Conservation (phyloP, 371 early-diverging fungal genomes). For the Synchytrium microbalum region DNA sequence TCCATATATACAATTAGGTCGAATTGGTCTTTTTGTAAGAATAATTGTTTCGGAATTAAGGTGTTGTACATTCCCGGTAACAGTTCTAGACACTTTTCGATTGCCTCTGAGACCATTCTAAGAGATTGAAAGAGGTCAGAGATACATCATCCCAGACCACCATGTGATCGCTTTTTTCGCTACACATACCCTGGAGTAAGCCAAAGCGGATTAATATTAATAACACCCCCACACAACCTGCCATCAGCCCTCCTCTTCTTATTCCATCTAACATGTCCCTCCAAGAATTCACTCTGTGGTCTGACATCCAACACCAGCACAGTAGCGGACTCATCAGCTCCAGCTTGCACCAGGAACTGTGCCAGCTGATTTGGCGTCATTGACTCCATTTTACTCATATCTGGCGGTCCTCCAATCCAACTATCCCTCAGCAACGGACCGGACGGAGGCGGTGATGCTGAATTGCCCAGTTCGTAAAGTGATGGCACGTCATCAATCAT, state of each 20-base stretch:
- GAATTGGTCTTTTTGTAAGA: slow-evolving; percentile 55
- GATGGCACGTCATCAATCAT: background rate
- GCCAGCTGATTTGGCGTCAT: slow-evolving; percentile 14
- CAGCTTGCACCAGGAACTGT: slow-evolving; percentile 4
- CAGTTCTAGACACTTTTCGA: slow-evolving; percentile 21
- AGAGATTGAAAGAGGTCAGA: no score
- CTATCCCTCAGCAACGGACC: slow-evolving; percentile 3
- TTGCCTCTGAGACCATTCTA: slow-evolving; percentile 17
- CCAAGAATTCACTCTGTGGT: slow-evolving; percentile 51
- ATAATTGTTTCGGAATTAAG: slow-evolving; percentile 29
- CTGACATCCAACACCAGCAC: slow-evolving; percentile 82
- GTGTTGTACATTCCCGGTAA: slow-evolving; percentile 15
- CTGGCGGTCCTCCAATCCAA: slow-evolving; percentile 3
- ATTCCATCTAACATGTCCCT: slow-evolving; percentile 63
- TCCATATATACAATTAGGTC: slow-evolving; percentile 73
- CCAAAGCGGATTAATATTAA: slow-evolving; percentile 71
- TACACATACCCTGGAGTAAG: slow-evolving; percentile 15
- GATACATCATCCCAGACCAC: slow-evolving; percentile 1
- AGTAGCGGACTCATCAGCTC: slow-evolving; percentile 11
- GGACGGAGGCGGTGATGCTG: slow-evolving; percentile 10
- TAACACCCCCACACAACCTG: slow-evolving; percentile 28
- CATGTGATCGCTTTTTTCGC: background rate
- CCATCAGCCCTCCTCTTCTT: slow-evolving; percentile 2
- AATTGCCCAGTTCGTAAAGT: background rate
- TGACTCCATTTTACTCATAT: slow-evolving; percentile 8